These are phyloP conservation scores for Phlebopus sp. DNA, from an alignment of 1,284 basidiomycete species.

Conservation along the genomic window DNA sequence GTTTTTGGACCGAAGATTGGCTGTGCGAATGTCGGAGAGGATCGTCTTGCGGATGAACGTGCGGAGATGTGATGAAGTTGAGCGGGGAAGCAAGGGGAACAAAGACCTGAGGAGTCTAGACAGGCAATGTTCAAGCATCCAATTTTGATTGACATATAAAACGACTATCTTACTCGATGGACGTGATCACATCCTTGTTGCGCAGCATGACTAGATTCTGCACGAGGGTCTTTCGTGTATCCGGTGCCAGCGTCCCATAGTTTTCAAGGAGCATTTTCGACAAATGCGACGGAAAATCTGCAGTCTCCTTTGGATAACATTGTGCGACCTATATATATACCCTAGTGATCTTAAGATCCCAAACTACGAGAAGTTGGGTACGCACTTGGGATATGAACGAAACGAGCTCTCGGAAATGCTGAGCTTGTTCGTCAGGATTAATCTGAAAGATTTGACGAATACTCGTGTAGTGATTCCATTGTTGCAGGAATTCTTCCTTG, in stretches of 20 bases:
- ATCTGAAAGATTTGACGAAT: constrained; percentile 82
- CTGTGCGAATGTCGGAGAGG: constrained; percentile 90
- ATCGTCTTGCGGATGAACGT: constrained; percentile 92
- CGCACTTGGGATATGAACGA: constrained; percentile 80
- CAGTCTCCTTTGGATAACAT: constrained; percentile 87
- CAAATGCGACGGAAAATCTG: constrained; percentile 78
- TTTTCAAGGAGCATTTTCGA: constrained; percentile 74
- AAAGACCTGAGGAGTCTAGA: constrained; percentile 83
- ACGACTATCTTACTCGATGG: constrained; percentile 70
- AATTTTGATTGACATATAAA: not conserved
- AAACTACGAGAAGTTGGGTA: constrained; percentile 10
- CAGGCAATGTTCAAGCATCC: not conserved
- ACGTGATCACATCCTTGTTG: constrained; percentile 90
- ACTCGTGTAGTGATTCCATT: constrained; percentile 96
- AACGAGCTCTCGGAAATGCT: constrained; percentile 83
- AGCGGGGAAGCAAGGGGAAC: constrained; percentile 91
- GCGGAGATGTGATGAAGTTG: constrained; percentile 82
- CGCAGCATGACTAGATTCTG: constrained; percentile 91
- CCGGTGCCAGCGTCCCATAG: constrained; percentile 70
- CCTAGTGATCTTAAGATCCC: not conserved
- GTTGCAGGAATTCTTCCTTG: constrained; percentile 96
- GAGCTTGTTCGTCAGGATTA: constrained; percentile 75
- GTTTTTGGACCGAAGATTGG: constrained; percentile 88
- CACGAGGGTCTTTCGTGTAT: constrained; percentile 79
- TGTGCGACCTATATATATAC: constrained; percentile 62